A percentile compares a stretch with the other conserved stretches of the same genome.
phyloP scores from a whole-genome alignment of 2,329 filamentous ascomycete species.

The Monosporascus sp. region DNA sequence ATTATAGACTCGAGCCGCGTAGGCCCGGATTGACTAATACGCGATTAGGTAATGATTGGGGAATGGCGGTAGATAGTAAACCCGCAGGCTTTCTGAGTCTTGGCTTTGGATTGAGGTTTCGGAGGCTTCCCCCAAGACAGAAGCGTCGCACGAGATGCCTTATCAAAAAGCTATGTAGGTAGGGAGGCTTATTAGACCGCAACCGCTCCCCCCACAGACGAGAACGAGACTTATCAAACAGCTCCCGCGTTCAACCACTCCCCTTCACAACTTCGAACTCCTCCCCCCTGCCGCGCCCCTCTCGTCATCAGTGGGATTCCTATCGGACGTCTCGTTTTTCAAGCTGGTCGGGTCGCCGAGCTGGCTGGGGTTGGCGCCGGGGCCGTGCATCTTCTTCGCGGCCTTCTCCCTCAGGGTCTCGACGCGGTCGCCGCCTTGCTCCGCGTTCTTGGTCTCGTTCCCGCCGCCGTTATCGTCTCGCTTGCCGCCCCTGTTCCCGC shows the following conservation, averaged over 20 bases:
- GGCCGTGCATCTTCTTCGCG: constrained; percentile 13
- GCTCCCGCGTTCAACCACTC: no score
- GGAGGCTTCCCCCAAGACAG: not conserved
- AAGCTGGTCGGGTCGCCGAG: constrained; percentile 19
- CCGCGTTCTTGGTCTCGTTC: not conserved
- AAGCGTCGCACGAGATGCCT: no score
- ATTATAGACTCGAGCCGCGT: no score
- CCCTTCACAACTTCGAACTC: constrained; percentile 20
- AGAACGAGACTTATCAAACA: no score
- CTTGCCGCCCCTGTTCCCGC: not conserved
- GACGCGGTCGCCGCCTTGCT: not conserved
- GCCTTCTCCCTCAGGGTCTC: constrained; percentile 17
- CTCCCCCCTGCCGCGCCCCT: constrained; percentile 11
- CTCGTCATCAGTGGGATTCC: constrained; percentile 12
- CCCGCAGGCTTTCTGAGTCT: not conserved
- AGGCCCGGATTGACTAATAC: not conserved
- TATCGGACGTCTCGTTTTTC: constrained; percentile 14
- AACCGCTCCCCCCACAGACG: no score
- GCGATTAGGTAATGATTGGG: not conserved
- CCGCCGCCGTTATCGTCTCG: not conserved
- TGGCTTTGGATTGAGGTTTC: not conserved
- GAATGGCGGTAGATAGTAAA: not conserved
- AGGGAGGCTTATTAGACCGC: no score
- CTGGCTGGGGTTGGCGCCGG: constrained; percentile 17
- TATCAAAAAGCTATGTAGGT: no score